Evolutionary conservation across 495 filamentous ascomycete species (phyloP).

Genomic region (Lepraria neglecta): DNA sequence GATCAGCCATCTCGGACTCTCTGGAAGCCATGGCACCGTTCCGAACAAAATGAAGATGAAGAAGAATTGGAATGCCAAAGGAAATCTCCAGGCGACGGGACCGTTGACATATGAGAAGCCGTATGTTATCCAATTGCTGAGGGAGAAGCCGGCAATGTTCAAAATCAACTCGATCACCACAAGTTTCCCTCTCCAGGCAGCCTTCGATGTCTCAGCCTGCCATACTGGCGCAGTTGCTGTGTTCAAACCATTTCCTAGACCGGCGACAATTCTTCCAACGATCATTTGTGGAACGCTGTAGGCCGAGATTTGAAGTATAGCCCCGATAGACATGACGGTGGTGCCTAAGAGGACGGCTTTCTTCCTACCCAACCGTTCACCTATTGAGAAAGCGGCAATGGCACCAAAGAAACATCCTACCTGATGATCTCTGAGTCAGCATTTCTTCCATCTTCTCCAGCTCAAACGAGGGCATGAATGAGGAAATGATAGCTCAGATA

Average conservation of each 20-base stretch:
- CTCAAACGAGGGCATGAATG: background rate
- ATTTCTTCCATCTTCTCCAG: too few species aligned
- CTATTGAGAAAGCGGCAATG: slow-evolving; percentile 52
- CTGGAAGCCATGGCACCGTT: slow-evolving; percentile 50
- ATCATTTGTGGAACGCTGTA: slow-evolving; percentile 59
- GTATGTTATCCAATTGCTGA: slow-evolving; percentile 54
- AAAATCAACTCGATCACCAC: slow-evolving; percentile 56
- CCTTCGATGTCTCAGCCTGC: slow-evolving; percentile 57
- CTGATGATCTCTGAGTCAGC: too few species aligned
- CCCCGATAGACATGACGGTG: slow-evolving; percentile 54
- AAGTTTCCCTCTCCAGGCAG: slow-evolving; percentile 52
- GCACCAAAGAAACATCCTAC: slow-evolving; percentile 52
- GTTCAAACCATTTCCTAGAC: slow-evolving; percentile 62
- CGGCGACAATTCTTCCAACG: slow-evolving; percentile 53
- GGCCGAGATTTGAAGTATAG: slow-evolving; percentile 56
- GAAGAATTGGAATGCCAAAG: slow-evolving; percentile 53
- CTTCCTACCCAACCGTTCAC: slow-evolving; percentile 53
- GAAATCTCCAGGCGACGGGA: slow-evolving; percentile 48
- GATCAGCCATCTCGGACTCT: slow-evolving; percentile 51
- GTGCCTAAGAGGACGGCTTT: slow-evolving; percentile 51
- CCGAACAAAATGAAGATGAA: slow-evolving; percentile 48
- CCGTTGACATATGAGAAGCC: slow-evolving; percentile 46
- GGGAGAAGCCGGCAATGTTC: slow-evolving; percentile 53
- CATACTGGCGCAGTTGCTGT: slow-evolving; percentile 58
- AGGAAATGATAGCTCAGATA: slow-evolving; percentile 14